A percentile compares a stretch with the other conserved stretches of the same genome.
These are phyloP conservation scores for Pleurostoma richardsiae DNA, from an alignment of 2,329 filamentous ascomycete genomes.

Conservation along the genomic window DNA sequence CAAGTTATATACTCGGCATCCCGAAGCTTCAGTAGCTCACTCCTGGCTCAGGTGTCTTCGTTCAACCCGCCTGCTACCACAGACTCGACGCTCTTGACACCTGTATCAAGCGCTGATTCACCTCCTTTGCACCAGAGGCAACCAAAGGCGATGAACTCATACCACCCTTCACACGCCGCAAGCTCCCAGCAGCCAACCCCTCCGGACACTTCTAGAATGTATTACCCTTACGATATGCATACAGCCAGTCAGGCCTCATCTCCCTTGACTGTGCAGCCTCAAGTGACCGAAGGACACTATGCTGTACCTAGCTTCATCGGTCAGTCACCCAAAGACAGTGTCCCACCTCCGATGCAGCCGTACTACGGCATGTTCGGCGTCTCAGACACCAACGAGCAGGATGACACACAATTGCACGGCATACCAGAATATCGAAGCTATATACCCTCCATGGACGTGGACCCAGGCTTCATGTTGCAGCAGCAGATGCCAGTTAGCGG, in stretches of 20 bases:
- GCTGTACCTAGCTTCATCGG: constrained; percentile 14
- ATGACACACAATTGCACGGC: neutral
- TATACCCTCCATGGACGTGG: neutral
- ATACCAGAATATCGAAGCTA: neutral
- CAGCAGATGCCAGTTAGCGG: neutral
- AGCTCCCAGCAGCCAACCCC: constrained; percentile 41
- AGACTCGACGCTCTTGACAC: constrained; percentile 43
- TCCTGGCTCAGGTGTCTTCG: constrained; percentile 22
- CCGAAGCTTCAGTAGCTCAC: constrained; percentile 1
- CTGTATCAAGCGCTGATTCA: constrained; percentile 42
- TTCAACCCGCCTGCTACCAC: constrained; percentile 29
- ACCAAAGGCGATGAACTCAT: constrained; percentile 32
- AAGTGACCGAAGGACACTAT: constrained; percentile 14
- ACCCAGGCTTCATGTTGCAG: neutral
- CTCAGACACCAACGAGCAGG: constrained; percentile 16
- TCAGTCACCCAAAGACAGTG: constrained; percentile 23
- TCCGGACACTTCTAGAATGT: constrained; percentile 41
- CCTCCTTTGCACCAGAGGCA: constrained; percentile 39
- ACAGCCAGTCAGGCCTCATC: constrained; percentile 36
- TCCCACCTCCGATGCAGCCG: constrained; percentile 21
- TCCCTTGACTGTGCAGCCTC: constrained; percentile 36
- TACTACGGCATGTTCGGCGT: constrained; percentile 31
- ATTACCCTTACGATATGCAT: constrained; percentile 37
- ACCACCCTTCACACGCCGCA: constrained; percentile 27
- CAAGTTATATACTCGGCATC: neutral